These are phyloP conservation scores for Pleurostoma richardsiae DNA, from an alignment of 2,329 filamentous ascomycete genomes.

Conservation along the genomic window DNA sequence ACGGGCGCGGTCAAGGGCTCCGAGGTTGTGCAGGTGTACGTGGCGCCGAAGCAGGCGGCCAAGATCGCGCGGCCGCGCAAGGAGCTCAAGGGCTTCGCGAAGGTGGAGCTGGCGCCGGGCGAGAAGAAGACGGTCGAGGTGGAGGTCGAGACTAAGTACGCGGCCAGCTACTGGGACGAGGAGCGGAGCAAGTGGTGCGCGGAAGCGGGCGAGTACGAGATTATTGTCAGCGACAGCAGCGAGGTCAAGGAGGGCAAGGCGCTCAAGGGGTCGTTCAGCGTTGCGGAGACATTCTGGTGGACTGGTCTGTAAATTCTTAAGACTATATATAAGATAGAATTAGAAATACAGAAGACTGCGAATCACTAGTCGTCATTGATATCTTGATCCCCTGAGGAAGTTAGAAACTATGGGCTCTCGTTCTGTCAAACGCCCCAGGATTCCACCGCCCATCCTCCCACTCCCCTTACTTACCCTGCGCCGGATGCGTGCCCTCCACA, in stretches of 20 bases:
- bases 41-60: slow-evolving; percentile 44
- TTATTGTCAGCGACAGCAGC: slow-evolving; percentile 57
- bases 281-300: slow-evolving; percentile 63
- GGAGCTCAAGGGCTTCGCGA: slow-evolving; percentile 62
- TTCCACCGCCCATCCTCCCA: neutral
- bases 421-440: too few species aligned
- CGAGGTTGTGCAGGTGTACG: slow-evolving; percentile 55
- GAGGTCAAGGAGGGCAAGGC: slow-evolving; percentile 36
- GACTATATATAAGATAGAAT: neutral
- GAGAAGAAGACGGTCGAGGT: slow-evolving; percentile 54
- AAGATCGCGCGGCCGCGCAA: slow-evolving; percentile 53
- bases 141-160: slow-evolving; percentile 56
- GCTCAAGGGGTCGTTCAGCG: slow-evolving; percentile 47
- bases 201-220: slow-evolving; percentile 60
- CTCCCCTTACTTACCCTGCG: neutral
- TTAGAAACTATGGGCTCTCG: too few species aligned
- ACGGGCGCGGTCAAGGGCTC: slow-evolving; percentile 48
- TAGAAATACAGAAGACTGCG: neutral
- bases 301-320: slow-evolving; percentile 44
- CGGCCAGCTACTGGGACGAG: slow-evolving; percentile 67
- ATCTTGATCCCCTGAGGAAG: too few species aligned
- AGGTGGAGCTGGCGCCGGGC: slow-evolving; percentile 57
- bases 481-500: neutral
- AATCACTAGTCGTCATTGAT: too few species aligned
- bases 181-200: slow-evolving; percentile 58